These are phyloP conservation scores for Bauhinia variegata DNA, from an alignment of 306 rosid species.

Conservation along the genomic window DNA sequence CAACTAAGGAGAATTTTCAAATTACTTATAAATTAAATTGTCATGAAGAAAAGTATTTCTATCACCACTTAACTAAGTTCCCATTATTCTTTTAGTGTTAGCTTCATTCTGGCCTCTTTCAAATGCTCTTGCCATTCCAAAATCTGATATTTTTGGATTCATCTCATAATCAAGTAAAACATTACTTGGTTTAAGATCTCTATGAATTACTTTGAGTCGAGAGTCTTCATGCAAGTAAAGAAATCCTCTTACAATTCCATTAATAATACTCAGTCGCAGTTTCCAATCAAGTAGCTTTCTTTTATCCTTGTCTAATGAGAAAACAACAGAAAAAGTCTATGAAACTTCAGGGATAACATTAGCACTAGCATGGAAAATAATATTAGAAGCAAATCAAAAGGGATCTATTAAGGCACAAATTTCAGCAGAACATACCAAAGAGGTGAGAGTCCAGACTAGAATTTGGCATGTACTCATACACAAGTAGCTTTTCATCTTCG, in stretches of 20 bases:
- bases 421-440: slow-evolving; percentile 43
- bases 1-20: too few relatives aligned
- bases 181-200: slow-evolving; percentile 57
- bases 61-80: slow-evolving; percentile 55
- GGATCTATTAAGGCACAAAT: neutral
- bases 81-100: slow-evolving; percentile 51
- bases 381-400: too few relatives aligned
- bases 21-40: neutral
- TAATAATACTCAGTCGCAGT: slow-evolving; percentile 34
- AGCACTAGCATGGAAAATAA: neutral
- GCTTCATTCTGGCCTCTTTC: slow-evolving; percentile 42
- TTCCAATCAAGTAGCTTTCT: slow-evolving; percentile 45
- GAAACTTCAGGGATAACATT: too few relatives aligned
- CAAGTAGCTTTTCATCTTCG: slow-evolving; percentile 58
- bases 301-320: slow-evolving; percentile 38
- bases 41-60: neutral
- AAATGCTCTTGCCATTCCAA: slow-evolving; percentile 53
- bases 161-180: slow-evolving; percentile 47
- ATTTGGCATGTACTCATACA: slow-evolving; percentile 65
- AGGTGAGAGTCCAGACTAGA: slow-evolving; percentile 52
- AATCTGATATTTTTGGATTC: slow-evolving; percentile 59
- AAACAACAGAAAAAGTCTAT: neutral
- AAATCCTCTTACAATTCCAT: slow-evolving; percentile 58
- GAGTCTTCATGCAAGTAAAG: slow-evolving; percentile 62
- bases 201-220: slow-evolving; percentile 48